Base-by-base conservation (phyloP, 2,329 filamentous ascomycete species). In the Xylaria sp. region DNA sequence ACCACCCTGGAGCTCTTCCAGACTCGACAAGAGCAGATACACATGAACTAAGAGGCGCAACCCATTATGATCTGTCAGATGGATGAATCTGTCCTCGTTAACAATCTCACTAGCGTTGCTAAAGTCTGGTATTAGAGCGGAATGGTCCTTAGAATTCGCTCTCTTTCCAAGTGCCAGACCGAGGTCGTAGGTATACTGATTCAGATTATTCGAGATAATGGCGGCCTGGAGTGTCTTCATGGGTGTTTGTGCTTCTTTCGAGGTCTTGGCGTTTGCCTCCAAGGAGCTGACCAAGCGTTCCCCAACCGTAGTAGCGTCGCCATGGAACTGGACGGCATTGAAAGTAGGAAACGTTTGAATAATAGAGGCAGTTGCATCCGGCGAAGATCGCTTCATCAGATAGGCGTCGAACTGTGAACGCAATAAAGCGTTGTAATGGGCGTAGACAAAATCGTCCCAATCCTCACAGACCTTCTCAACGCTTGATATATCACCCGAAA, bases 381-480 rank as follows among this genome's bases (percentile, higher is more conserved):
- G 72, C 9, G 83, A 76, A 62, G 82, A 80, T 59, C 80, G 76
- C 19, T 74, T 75, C 57, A 84, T 74, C 51, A 90, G 74, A 66
- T 89, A 95, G 2, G 78, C 76, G 63, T 93, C 89, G 68, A 96
- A 93, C 63, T 93, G 88, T 2, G 86, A 84, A 49, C 92, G 83
- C 8, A 97, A 74, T 4, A 93, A 77, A n/a, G 90, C 87, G 67
- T 95, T 97, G 76, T 94, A 94, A 69, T 92, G 86, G 34, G 88
- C 87, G 71, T 94, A 96, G 17, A 97, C 79, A 64, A 88, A 85
- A 66, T 97, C 93, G 62, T 96, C 91, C 88, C 92, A 95, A 19
- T 81, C 85, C 46, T 83, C 80, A 68, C 90, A 92, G 38, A 93
- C 85, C 60, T 84, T 84, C 66, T 90, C 86, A 9, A 95, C 90